Percentiles rank a stretch among this genome's conserved stretches.
Evolutionary conservation across 2,329 filamentous ascomycete species (phyloP).

Genomic region (Arthrobotrys sphaeroides): DNA sequence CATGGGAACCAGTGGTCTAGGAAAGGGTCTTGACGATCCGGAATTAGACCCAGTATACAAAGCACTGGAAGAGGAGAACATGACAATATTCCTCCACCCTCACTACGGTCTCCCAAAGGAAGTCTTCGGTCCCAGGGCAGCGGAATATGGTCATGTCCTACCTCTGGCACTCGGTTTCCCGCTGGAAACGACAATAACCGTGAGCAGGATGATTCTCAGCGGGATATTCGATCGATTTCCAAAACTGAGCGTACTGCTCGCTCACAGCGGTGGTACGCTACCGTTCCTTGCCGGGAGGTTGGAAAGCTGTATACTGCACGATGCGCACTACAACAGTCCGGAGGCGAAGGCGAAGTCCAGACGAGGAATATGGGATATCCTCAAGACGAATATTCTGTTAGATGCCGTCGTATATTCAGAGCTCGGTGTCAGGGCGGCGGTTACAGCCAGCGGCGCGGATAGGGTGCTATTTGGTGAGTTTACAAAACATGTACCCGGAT

Average conservation of each 20-base stretch:
- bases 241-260: slow-evolving; percentile 76
- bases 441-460: slow-evolving; percentile 73
- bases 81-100: slow-evolving; percentile 85
- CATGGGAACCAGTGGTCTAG: slow-evolving; percentile 83
- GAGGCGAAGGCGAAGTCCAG: slow-evolving; percentile 58
- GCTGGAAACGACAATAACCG: slow-evolving; percentile 89
- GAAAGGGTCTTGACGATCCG: slow-evolving; percentile 81
- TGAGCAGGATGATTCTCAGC: slow-evolving; percentile 85
- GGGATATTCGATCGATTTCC: slow-evolving; percentile 83
- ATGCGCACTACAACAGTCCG: slow-evolving; percentile 73
- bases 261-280: slow-evolving; percentile 87
- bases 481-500: not conserved
- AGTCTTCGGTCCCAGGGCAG: slow-evolving; percentile 78
- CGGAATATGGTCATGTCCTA: slow-evolving; percentile 85
- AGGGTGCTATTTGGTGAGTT: slow-evolving; percentile 75
- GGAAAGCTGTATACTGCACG: slow-evolving; percentile 85
- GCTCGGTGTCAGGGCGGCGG: slow-evolving; percentile 75
- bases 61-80: slow-evolving; percentile 71
- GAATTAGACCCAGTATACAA: slow-evolving; percentile 76
- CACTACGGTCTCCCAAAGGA: slow-evolving; percentile 86
- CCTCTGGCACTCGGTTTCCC: slow-evolving; percentile 81
- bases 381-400: slow-evolving; percentile 81
- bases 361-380: slow-evolving; percentile 70
- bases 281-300: slow-evolving; percentile 89
- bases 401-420: slow-evolving; percentile 87